Conservation (phyloP, 2,329 filamentous ascomycete genomes). For the Fusarium circinatum region DNA sequence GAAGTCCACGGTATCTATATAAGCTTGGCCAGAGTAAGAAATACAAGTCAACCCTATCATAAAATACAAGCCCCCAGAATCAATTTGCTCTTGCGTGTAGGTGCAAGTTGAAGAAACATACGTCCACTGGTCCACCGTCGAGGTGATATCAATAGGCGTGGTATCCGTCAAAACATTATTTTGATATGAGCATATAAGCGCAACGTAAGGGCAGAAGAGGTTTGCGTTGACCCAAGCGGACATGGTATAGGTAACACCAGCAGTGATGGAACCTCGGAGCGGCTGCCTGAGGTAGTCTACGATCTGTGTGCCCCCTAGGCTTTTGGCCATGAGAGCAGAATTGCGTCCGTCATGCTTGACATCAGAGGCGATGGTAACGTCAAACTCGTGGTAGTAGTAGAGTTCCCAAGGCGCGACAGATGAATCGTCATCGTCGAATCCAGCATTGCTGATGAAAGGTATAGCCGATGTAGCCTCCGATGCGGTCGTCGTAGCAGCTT, state of each 20-base stretch:
- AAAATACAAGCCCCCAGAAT: not conserved
- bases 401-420: not conserved
- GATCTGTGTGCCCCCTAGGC: accelerated
- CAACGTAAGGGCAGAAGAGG: accelerated
- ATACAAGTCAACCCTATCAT: not conserved
- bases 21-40: no score
- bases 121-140: accelerated
- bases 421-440: not conserved
- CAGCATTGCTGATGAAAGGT: not conserved
- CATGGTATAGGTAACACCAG: not conserved
- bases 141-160: not conserved
- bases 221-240: not conserved
- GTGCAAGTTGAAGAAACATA: not conserved
- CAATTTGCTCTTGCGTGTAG: not conserved
- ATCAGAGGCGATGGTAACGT: not conserved
- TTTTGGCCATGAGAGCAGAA: not conserved
- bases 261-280: not conserved
- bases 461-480: not conserved
- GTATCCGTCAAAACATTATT: no score
- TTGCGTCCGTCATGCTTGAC: not conserved
- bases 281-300: not conserved
- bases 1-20: not conserved
- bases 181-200: not conserved
- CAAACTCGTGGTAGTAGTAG: not conserved
- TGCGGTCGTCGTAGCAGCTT: not conserved